Evolutionary conservation across 257 asterid genomes (phyloP), one percentile per base, ranked within the genome.

Genomic region (Solanum dulcamara): DNA sequence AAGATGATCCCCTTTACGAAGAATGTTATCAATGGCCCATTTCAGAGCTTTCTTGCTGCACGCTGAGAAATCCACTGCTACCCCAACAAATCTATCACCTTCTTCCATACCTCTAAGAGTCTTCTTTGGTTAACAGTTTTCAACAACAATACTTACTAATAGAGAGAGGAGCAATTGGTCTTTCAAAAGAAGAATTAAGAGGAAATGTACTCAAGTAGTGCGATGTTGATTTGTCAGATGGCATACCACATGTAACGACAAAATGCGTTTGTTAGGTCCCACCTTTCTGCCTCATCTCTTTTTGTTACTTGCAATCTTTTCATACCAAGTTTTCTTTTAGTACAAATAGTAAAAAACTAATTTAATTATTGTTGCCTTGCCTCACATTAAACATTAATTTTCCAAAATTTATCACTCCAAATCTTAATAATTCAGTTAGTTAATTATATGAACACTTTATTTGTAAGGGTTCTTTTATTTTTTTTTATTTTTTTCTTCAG

Each of bases 51-150:
- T 91, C 85, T 80, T 90, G 94, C 98, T 94, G 92, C 97, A 93
- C 81, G 92, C 84, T 0, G 99, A 96, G 92, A 96, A 96, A 88
- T 96, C 99, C 37, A 96, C 91, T 2, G 98, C 97, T 38, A 94
- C 97, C 17, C 99, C 98, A 6, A 96, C 88, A 83, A 95, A 92
- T 86, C 94, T 88, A 30, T 1, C 74, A 48, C 86, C 89, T 60
- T 88, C 89, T 80, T 77, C 95, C 98, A 93, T 93, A 50, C 81
- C 84, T n/a, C n/a, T 9, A 42, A 13, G 10, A 40, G 13, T 26
- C 4, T 15, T 1, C 6, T 28, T 75, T 75, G 57, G 20, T 72
- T 28, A 38, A 40, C n/a, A 74, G 1, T 8, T n/a, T 38, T 24
- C 6, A 72, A 72, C 26, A 72, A 0, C 20, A 72, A 32, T 17